Base-by-base conservation (phyloP, 2,329 filamentous ascomycete species). In the Drechslerella dactyloides region DNA sequence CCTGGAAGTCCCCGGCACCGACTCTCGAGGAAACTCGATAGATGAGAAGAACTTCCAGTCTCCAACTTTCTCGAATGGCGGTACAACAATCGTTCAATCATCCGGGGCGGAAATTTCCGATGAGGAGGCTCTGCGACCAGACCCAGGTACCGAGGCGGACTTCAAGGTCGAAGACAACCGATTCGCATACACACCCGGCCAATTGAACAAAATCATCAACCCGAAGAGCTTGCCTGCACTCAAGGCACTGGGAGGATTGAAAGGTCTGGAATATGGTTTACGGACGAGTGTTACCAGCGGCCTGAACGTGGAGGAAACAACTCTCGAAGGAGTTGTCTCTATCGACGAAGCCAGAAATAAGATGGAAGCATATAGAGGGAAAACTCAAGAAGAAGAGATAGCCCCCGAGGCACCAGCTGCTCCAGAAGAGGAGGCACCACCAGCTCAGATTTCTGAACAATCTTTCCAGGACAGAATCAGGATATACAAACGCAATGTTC, bases 191-290 rank as follows among this genome's bases (percentile, higher is more conserved):
- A 86, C 87, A 1, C 90, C 90, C 1, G 92, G 93, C 13, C 88
- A 96, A 77, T 83, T 97, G 74, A 89, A 87, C 76, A 96, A 96
- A 80, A 85, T 96, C 81, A 86, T 93, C 73, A 94, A 96, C 78
- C 93, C 93, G 2, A 96, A 96, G 82, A 96, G 87, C 73, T 81
- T 96, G 66, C 83, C 88, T 11, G 92, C 92, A 0, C 96, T 93
- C 75, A 90, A 89, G 77, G 88, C 88, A 13, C 79, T 97, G 3
- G 92, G 93, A 54, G 93, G 93, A 23, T 79, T 96, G 15, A 80
- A 80, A 17, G 93, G 93, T 0, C 80, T 97, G 54, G 91, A 93
- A 79, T 89, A 87, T 77, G 93, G 92, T 8, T 81, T 97, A 30
- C 84, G 90, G 54, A 87, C 87, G 5, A 86, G 94, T 78, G 83